A percentile compares a stretch with the other conserved stretches of the same genome.
Evolutionary conservation across 306 rosid species (phyloP).

Genomic region (Cucumis hystrix): DNA sequence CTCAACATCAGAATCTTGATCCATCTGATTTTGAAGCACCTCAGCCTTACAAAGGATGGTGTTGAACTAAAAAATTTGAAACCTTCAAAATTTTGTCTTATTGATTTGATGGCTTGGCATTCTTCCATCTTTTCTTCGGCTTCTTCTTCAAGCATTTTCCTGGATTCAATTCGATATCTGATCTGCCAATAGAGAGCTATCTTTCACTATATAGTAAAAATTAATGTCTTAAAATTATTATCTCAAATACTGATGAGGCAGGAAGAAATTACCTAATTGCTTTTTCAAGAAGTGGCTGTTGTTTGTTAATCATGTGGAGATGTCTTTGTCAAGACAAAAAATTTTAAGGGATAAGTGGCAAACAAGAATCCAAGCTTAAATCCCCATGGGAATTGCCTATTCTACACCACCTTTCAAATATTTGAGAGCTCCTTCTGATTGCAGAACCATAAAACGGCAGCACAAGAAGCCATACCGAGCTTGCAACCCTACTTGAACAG

Average conservation of each 20-base stretch:
- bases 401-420: constrained; percentile 69
- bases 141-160: constrained; percentile 87
- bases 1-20: constrained; percentile 86
- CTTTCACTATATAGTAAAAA: not conserved
- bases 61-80: constrained; percentile 70
- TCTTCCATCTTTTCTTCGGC: constrained; percentile 87
- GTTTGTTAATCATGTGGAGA: constrained; percentile 76
- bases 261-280: constrained; percentile 54
- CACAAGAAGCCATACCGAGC: not conserved
- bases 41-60: constrained; percentile 56
- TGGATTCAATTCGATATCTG: constrained; percentile 73
- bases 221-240: not conserved
- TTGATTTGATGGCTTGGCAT: constrained; percentile 61
- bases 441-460: not conserved
- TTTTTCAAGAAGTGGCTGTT: constrained; percentile 79
- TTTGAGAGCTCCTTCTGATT: constrained; percentile 61
- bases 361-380: constrained; percentile 78
- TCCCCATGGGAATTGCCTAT: constrained; percentile 75
- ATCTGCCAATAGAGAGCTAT: constrained; percentile 26
- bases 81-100: constrained; percentile 77
- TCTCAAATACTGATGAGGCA: not conserved
- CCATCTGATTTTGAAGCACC: constrained; percentile 79
- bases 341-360: constrained; percentile 56
- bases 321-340: constrained; percentile 53
- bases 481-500: too few species aligned